Percentiles rank a stretch among this genome's conserved stretches.
phyloP scores from a whole-genome alignment of 805 yeast species.

The Myxozyma melibiosi region DNA sequence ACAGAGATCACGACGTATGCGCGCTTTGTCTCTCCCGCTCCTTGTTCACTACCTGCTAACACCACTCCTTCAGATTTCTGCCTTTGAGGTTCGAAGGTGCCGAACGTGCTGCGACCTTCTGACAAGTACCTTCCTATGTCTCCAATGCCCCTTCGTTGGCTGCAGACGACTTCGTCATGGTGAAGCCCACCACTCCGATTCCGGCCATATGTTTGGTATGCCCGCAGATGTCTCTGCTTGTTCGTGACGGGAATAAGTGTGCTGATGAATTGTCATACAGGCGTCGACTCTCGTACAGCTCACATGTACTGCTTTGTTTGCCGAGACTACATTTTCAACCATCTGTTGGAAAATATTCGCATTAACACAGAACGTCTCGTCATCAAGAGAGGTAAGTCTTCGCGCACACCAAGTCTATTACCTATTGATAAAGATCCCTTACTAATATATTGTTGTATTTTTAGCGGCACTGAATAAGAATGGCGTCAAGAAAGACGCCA shows the following conservation, averaged over 20 bases:
- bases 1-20: conserved; percentile 16
- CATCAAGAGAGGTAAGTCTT: neutral
- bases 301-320: conserved; percentile 79
- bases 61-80: conserved; percentile 6
- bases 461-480: conserved; percentile 10
- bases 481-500: neutral
- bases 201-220: conserved; percentile 36
- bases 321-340: conserved; percentile 67
- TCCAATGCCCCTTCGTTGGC: conserved; percentile 35
- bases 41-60: neutral
- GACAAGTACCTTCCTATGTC: conserved; percentile 34
- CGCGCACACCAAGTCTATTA: neutral
- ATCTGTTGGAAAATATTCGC: conserved; percentile 53
- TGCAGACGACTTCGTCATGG: conserved; percentile 32
- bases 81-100: conserved; percentile 29
- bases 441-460: neutral
- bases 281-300: conserved; percentile 69
- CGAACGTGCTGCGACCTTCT: conserved; percentile 31
- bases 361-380: neutral
- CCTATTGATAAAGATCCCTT: neutral
- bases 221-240: neutral
- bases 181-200: conserved; percentile 30
- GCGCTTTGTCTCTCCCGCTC: neutral
- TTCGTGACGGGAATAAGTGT: neutral
- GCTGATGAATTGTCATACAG: conserved; percentile 45